phyloP scores from a whole-genome alignment of 345 rosid species.

The Syzygium grande region DNA sequence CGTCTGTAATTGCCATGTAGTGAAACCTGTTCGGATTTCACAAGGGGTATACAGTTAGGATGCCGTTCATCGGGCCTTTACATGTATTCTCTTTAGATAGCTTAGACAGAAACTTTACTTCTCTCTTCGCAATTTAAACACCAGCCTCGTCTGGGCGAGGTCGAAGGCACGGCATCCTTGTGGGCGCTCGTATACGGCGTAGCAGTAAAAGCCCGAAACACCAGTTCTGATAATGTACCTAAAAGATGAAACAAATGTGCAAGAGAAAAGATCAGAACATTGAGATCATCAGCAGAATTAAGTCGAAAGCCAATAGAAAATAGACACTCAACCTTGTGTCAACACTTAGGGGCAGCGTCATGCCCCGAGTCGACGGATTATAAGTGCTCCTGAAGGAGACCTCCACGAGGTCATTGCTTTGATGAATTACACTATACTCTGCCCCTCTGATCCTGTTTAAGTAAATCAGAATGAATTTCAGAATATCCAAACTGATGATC shows the following conservation, averaged over 20 bases:
- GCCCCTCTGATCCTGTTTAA: constrained; percentile 21
- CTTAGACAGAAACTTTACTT: constrained; percentile 4
- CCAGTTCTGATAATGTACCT: constrained; percentile 28
- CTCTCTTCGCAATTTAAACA: constrained; percentile 19
- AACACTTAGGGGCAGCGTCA: constrained; percentile 19
- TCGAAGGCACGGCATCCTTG: constrained; percentile 19
- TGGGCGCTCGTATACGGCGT: constrained; percentile 20
- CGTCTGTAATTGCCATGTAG: constrained; percentile 35
- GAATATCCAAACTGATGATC: not conserved
- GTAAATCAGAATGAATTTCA: not conserved
- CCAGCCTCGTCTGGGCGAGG: constrained; percentile 29
- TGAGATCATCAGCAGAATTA: not conserved
- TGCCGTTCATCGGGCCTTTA: not conserved
- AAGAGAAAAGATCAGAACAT: not conserved
- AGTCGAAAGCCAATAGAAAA: not conserved
- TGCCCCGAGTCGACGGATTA: constrained; percentile 6
- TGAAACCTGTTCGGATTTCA: constrained; percentile 19
- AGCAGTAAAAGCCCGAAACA: constrained; percentile 28
- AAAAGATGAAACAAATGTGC: not conserved
- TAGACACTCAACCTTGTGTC: constrained; percentile 19
- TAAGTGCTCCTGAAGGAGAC: constrained; percentile 26
- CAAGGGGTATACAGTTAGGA: not conserved
- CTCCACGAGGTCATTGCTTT: constrained; percentile 13
- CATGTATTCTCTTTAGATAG: not conserved
- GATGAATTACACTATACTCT: constrained; percentile 9